Conservation (phyloP, 2,329 filamentous ascomycete species). For the Verticillium zaregamsianum region DNA sequence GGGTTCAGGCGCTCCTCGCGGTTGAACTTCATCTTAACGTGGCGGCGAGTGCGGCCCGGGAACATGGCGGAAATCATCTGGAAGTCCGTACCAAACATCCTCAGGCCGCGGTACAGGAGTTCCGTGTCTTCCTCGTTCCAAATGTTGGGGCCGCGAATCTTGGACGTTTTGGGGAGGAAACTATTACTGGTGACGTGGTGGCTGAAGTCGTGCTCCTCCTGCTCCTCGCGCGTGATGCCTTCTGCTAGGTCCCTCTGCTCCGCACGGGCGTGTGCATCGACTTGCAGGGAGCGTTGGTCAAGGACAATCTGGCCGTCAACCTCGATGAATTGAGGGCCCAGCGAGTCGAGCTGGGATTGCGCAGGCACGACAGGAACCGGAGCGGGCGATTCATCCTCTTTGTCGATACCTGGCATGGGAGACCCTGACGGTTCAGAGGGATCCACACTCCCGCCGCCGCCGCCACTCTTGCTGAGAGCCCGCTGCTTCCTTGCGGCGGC, state of each 20-base stretch:
- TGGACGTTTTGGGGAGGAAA: constrained; percentile 55
- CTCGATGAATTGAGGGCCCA: constrained; percentile 55
- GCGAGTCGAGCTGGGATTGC: constrained; percentile 12
- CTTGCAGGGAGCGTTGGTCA: constrained; percentile 61
- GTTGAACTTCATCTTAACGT: constrained; percentile 80
- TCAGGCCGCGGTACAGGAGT: constrained; percentile 69
- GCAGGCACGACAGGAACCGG: constrained; percentile 2
- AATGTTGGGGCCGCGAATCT: constrained; percentile 57
- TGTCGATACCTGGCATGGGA: background rate
- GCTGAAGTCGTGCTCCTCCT: constrained; percentile 78
- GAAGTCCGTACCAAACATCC: constrained; percentile 80
- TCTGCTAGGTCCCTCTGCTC: constrained; percentile 36
- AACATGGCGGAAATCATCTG: constrained; percentile 76
- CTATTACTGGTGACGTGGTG: constrained; percentile 64
- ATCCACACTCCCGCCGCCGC: background rate
- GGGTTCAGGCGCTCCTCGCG: constrained; percentile 70
- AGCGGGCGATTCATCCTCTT: background rate
- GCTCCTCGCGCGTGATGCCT: constrained; percentile 52
- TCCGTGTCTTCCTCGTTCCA: constrained; percentile 72
- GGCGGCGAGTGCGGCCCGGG: constrained; percentile 62
- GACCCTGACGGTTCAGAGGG: background rate
- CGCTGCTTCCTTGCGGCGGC: constrained; percentile 13
- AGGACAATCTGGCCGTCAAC: constrained; percentile 71
- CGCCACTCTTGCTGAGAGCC: background rate
- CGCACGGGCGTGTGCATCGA: constrained; percentile 65